Evolutionary conservation across 495 filamentous ascomycete species (phyloP), one percentile per base, ranked within the genome.

Genomic region (Astrothelium subdiscretum): DNA sequence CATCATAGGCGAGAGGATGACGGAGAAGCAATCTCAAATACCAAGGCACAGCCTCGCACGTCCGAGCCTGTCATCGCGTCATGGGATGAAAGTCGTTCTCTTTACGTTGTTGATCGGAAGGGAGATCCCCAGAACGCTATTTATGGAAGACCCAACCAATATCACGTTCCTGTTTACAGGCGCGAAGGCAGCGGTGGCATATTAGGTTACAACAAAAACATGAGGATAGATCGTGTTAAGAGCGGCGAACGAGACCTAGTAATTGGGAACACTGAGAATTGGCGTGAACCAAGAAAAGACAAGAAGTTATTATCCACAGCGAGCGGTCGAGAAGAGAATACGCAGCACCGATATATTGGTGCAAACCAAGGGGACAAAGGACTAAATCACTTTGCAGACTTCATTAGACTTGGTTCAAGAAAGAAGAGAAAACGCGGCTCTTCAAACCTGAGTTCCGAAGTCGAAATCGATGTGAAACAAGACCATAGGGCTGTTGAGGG

Each of bases 61-160:
- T 44, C 48, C 3, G 31, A 57, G 11, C 20, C 43, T 10, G 15
- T 57, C 3, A 3, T 35, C n/a, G 26, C 18, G 20, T 20, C 27
- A 11, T 62, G 60, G 60, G 48, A 57, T 20, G 59, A 44, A 18
- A 24, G 48, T 27, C 18, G 24, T 29, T 18, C n/a, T 12, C 38
- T 43, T 1, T 66, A 29, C 59, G 58, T 65, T 31, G 40, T 64
- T 38, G 70, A 72, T 31, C 40, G 68, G 24, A 79, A 78, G 67
- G 87, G 87, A 0, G 87, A 90, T 68, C 74, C 72, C 24, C 73
- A 79, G 43, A 87, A 83, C 62, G 58, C 85, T 3, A 72, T 72
- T 0, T 89, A 86, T 67, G 84, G 83, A 1, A 80, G 78, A 22
- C 71, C 82, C 10, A 75, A 88, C 71, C 75, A 77, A 15, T 87